A percentile compares a stretch with the other conserved stretches of the same genome.
Evolutionary conservation across 1,284 basidiomycete genomes (phyloP).

Genomic region (Agroathelia rolfsii): DNA sequence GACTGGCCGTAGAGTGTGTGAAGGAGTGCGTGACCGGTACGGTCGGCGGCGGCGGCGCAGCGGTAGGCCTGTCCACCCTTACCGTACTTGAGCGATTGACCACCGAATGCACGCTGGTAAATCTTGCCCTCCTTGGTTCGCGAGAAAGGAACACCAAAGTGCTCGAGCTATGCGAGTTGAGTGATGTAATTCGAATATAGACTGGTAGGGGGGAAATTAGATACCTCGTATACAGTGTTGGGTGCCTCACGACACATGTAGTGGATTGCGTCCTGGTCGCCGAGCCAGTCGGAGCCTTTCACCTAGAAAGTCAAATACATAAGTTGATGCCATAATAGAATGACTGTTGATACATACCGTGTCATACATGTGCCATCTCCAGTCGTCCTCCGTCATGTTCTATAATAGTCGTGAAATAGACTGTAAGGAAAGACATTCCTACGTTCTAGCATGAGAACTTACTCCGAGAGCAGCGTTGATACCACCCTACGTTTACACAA

Average conservation of each 20-base stretch:
- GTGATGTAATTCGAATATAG: constrained; percentile 1
- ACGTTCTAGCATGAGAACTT: constrained; percentile 23
- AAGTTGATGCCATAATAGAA: constrained; percentile 3
- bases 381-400: constrained; percentile 99
- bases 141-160: constrained; percentile 98
- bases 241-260: constrained; percentile 99
- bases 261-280: constrained; percentile 99
- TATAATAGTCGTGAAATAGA: constrained; percentile 21
- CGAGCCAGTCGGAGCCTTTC: constrained; percentile 99
- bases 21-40: constrained; percentile 96
- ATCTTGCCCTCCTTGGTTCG: constrained; percentile 99
- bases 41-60: constrained; percentile 97
- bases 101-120: constrained; percentile 99
- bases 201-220: constrained; percentile 12
- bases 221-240: constrained; percentile 83
- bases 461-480: constrained; percentile 98
- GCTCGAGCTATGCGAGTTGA: constrained; percentile 68
- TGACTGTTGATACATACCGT: constrained; percentile 49
- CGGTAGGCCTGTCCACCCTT: constrained; percentile 99
- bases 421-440: constrained; percentile 2
- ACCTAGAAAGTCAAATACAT: constrained; percentile 41
- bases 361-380: constrained; percentile 99
- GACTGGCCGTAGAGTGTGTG: constrained; percentile 99
- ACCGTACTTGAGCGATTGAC: constrained; percentile 94
- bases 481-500: constrained; percentile 60